Evolutionary conservation across 176 grass and related monocot species (phyloP).

Genomic region (Lolium perenne): DNA sequence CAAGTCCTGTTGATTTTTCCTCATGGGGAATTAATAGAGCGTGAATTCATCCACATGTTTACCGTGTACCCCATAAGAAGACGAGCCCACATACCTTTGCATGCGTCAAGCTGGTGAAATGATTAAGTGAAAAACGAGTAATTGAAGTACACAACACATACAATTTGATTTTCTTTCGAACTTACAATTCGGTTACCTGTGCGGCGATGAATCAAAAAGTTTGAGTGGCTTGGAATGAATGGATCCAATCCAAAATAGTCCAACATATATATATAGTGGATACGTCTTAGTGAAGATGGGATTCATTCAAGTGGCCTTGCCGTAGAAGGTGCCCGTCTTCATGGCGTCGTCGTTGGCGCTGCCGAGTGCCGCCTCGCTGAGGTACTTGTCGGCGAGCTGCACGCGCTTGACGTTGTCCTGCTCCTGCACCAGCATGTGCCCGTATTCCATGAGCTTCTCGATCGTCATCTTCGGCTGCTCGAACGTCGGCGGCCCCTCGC

Average conservation of each 20-base stretch:
- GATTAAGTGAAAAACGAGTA: background rate
- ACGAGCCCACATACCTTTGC: background rate
- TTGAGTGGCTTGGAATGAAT: background rate
- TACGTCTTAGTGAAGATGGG: background rate
- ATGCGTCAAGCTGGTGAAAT: background rate
- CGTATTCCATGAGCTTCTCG: constrained; percentile 75
- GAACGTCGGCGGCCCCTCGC: constrained; percentile 73
- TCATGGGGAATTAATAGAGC: background rate
- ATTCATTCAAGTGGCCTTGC: constrained; percentile 41
- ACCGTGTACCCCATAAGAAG: background rate
- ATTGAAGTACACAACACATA: background rate
- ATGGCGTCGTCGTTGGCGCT: constrained; percentile 68
- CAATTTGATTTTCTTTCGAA: background rate
- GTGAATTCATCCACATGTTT: background rate
- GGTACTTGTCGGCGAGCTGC: constrained; percentile 84
- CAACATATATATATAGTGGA: constrained; percentile 22
- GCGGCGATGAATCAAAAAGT: constrained; percentile 20
- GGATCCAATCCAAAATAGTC: background rate
- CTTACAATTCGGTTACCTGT: constrained; percentile 16
- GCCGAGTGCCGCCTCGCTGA: constrained; percentile 73
- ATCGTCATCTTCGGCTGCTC: constrained; percentile 78
- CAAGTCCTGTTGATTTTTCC: background rate
- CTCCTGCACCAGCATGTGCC: constrained; percentile 66
- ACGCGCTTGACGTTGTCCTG: constrained; percentile 91
- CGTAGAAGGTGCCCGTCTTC: constrained; percentile 59